Percentiles rank a stretch among this genome's conserved stretches.
phyloP scores from a whole-genome alignment of 352 stramenopile genomes.

The Stramenopiles sp. region DNA sequence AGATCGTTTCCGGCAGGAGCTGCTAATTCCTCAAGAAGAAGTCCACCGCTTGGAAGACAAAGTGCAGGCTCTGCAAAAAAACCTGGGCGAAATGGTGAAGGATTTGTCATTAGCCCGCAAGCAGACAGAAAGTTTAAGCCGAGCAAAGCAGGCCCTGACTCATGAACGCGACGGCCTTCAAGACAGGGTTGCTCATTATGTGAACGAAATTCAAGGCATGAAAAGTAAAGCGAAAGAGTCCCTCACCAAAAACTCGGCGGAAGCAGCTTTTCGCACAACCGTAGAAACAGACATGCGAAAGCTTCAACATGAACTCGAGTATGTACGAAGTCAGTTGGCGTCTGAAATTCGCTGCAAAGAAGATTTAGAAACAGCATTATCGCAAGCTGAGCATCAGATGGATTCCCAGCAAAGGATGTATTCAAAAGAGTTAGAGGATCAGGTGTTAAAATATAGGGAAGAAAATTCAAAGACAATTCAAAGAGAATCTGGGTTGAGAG shows the following conservation, averaged over 20 bases:
- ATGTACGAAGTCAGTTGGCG: constrained; percentile 48
- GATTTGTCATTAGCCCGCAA: background rate
- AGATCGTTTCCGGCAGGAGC: background rate
- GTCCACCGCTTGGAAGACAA: constrained; percentile 24
- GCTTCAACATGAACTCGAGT: constrained; percentile 50
- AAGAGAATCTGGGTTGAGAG: background rate
- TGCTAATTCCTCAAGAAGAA: constrained; percentile 30
- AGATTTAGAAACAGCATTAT: constrained; percentile 29
- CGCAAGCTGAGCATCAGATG: background rate
- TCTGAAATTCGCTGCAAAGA: constrained; percentile 61
- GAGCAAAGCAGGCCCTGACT: background rate
- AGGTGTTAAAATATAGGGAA: background rate
- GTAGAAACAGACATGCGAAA: constrained; percentile 38
- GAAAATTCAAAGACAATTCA: constrained; percentile 3
- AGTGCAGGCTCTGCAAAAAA: constrained; percentile 37
- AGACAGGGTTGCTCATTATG: background rate
- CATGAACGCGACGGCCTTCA: background rate
- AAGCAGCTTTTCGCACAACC: constrained; percentile 16
- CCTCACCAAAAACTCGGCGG: constrained; percentile 26
- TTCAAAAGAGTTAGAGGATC: background rate
- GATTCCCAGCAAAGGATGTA: background rate
- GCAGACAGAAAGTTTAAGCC: background rate
- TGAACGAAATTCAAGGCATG: background rate
- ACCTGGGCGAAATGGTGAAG: constrained; percentile 26
- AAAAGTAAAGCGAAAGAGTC: constrained; percentile 33